Percentiles rank a stretch among this genome's conserved stretches.
Conservation (phyloP, 2,329 filamentous ascomycete genomes). For the Dactylellina sp. region DNA sequence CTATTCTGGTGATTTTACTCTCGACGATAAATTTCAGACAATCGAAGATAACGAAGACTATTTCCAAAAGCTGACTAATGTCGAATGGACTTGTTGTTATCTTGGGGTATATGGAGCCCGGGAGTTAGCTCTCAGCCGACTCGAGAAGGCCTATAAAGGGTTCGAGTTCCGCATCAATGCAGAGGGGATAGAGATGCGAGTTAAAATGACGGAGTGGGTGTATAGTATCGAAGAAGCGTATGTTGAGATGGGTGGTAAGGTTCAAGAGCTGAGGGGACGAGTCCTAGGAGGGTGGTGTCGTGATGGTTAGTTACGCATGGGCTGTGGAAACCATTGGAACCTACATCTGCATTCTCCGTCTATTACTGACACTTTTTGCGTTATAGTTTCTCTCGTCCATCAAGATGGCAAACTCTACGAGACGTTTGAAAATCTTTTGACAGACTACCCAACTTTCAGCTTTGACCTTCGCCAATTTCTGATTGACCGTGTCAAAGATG, state of each 20-base stretch:
- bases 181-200: slow-evolving; percentile 19
- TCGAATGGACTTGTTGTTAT: slow-evolving; percentile 44
- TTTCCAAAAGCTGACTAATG: slow-evolving; percentile 35
- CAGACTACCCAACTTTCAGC: slow-evolving; percentile 16
- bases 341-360: not conserved
- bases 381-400: slow-evolving; percentile 34
- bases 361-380: not conserved
- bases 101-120: slow-evolving; percentile 20
- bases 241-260: slow-evolving; percentile 28
- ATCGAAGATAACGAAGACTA: slow-evolving; percentile 34
- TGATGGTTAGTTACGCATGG: slow-evolving; percentile 20
- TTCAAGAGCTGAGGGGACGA: slow-evolving; percentile 26
- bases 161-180: slow-evolving; percentile 45
- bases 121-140: slow-evolving; percentile 10
- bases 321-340: not conserved
- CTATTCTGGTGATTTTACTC: slow-evolving; percentile 37
- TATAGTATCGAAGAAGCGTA: slow-evolving; percentile 30
- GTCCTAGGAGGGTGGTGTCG: slow-evolving; percentile 45
- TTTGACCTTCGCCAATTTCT: slow-evolving; percentile 44
- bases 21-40: slow-evolving; percentile 30
- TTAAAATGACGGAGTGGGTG: slow-evolving; percentile 50
- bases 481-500: slow-evolving; percentile 26
- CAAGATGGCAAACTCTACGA: slow-evolving; percentile 27
- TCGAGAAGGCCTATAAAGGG: slow-evolving; percentile 30
- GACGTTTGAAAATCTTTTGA: slow-evolving; percentile 33